A percentile compares a stretch with the other conserved stretches of the same genome.
phyloP scores from a whole-genome alignment of 2,329 filamentous ascomycete genomes.

The Colletotrichum ledebouriae region DNA sequence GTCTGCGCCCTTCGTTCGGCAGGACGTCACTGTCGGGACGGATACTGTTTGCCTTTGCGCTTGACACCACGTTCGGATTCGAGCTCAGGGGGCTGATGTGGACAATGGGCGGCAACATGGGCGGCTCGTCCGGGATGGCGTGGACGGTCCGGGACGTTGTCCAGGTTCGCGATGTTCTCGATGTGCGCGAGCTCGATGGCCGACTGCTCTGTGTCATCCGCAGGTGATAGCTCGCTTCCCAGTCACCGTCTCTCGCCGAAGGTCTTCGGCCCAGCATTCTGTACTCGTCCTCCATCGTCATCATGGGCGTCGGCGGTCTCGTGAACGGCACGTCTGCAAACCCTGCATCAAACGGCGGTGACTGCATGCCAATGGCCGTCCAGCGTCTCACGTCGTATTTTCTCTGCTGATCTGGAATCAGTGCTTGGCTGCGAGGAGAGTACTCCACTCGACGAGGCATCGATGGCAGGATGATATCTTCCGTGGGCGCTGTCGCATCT shows the following conservation, averaged over 20 bases:
- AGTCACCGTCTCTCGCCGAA: constrained; percentile 4
- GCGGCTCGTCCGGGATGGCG: not conserved
- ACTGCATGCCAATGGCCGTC: constrained; percentile 31
- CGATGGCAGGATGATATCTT: constrained; percentile 15
- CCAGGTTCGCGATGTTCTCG: not conserved
- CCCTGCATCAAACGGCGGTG: constrained; percentile 3
- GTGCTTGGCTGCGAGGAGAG: constrained; percentile 5
- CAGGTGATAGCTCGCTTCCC: constrained; percentile 7
- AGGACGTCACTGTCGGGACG: constrained; percentile 20
- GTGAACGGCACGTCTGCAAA: constrained; percentile 4
- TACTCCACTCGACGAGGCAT: not conserved
- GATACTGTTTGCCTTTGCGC: not conserved
- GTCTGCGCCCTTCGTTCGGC: constrained; percentile 27
- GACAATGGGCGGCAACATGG: not conserved
- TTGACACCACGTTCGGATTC: not conserved
- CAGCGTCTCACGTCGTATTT: constrained; percentile 24
- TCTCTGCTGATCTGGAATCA: not conserved
- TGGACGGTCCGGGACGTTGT: not conserved
- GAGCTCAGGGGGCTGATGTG: not conserved
- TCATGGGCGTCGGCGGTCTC: constrained; percentile 18
- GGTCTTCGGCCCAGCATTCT: constrained; percentile 17
- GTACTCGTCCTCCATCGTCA: constrained; percentile 37
- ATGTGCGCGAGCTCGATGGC: constrained; percentile 4
- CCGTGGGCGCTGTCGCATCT: constrained; percentile 5
- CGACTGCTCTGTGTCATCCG: not conserved